Conservation (phyloP, 805 yeast genomes). For the Metschnikowia drakensbergensis region DNA sequence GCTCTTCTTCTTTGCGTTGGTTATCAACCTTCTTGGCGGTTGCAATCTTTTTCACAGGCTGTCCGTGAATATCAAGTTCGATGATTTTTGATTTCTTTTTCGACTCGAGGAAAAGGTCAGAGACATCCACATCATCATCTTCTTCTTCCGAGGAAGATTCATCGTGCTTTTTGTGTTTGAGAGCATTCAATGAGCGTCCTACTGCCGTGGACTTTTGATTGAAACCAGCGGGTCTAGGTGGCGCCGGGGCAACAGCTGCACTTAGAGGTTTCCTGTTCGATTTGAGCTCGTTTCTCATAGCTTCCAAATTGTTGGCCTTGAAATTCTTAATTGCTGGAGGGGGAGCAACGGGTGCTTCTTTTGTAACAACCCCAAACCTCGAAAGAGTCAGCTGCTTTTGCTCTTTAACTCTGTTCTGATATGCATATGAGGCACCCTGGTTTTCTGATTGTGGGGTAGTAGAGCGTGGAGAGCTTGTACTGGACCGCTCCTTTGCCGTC, state of each 20-base stretch:
- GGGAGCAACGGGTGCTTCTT: slow-evolving; percentile 33
- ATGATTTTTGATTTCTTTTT: slow-evolving; percentile 35
- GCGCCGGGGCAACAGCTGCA: slow-evolving; percentile 36
- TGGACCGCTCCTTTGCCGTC: slow-evolving; percentile 28
- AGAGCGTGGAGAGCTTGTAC: slow-evolving; percentile 18
- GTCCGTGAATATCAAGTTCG: slow-evolving; percentile 44
- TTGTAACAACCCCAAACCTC: slow-evolving; percentile 32
- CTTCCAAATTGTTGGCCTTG: slow-evolving; percentile 31
- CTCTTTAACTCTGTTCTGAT: slow-evolving; percentile 21
- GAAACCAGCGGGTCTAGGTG: slow-evolving; percentile 54
- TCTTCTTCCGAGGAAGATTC: slow-evolving; percentile 31
- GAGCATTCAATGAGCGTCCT: slow-evolving; percentile 37
- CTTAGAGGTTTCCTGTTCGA: slow-evolving; percentile 17
- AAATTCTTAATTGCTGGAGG: slow-evolving; percentile 28
- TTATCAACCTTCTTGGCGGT: slow-evolving; percentile 30
- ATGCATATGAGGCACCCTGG: slow-evolving; percentile 10
- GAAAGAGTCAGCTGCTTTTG: slow-evolving; percentile 35
- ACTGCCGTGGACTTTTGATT: slow-evolving; percentile 32
- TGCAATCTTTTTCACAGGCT: slow-evolving; percentile 25
- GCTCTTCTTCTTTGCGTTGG: slow-evolving; percentile 57
- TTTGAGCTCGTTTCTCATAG: slow-evolving; percentile 32
- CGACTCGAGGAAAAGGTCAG: slow-evolving; percentile 40
- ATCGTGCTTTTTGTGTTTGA: slow-evolving; percentile 29
- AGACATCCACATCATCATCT: slow-evolving; percentile 33
- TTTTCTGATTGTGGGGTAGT: slow-evolving; percentile 6